Conservation (phyloP, 345 rosid genomes). For the Salix viminalis region DNA sequence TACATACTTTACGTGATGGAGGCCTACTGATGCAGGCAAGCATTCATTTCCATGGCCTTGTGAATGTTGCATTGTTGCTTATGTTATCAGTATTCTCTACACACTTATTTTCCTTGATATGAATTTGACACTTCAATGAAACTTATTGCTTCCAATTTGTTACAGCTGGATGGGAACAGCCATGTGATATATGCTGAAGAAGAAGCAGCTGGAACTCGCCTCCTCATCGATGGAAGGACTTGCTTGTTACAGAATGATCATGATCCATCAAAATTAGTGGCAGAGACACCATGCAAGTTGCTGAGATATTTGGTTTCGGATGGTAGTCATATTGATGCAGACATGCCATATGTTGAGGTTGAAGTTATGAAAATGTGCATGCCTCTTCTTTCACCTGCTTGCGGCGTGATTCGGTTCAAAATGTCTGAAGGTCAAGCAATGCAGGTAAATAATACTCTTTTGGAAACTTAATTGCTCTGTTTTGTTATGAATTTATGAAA, state of each 20-base stretch:
- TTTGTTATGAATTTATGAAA: constrained; percentile 12
- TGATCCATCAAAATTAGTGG: constrained; percentile 94
- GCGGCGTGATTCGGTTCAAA: constrained; percentile 74
- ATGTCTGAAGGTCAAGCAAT: constrained; percentile 99
- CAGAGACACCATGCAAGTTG: constrained; percentile 99
- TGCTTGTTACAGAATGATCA: constrained; percentile 99
- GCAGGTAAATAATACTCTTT: constrained; percentile 57
- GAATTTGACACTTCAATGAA: neutral
- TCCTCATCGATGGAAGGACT: constrained; percentile 98
- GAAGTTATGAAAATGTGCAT: constrained; percentile 99
- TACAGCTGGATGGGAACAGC: constrained; percentile 96
- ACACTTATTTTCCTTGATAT: neutral
- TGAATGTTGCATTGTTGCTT: neutral
- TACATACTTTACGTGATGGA: constrained; percentile 97
- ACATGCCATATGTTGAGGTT: constrained; percentile 93
- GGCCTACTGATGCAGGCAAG: constrained; percentile 99
- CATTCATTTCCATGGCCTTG: constrained; percentile 2
- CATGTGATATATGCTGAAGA: constrained; percentile 99
- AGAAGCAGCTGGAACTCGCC: constrained; percentile 99
- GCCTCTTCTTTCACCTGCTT: constrained; percentile 99
- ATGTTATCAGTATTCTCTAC: neutral
- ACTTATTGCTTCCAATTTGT: constrained; percentile 10
- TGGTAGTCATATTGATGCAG: constrained; percentile 89
- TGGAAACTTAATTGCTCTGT: neutral
- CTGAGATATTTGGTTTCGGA: constrained; percentile 85